These are phyloP conservation scores for Talaromyces ruber DNA, from an alignment of 495 filamentous ascomycete genomes.

Conservation along the genomic window DNA sequence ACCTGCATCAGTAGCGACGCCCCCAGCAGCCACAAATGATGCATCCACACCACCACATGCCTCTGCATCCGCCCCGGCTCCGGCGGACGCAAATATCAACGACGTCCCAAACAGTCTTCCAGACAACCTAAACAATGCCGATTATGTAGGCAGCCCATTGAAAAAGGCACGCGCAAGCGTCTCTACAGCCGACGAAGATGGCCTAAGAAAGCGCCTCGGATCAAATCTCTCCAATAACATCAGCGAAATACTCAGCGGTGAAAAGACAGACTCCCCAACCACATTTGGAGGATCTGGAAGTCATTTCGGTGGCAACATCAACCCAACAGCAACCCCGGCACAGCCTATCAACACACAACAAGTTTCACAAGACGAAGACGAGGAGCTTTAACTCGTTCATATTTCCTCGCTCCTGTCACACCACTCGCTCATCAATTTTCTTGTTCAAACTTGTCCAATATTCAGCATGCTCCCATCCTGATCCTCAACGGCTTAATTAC, in stretches of 20 bases:
- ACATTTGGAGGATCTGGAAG: neutral
- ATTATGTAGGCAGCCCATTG: constrained; percentile 64
- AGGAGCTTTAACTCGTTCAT: neutral
- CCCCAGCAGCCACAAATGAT: constrained; percentile 23
- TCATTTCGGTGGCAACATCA: constrained; percentile 3
- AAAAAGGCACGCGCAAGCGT: constrained; percentile 77
- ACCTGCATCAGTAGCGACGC: constrained; percentile 30
- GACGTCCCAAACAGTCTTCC: constrained; percentile 20
- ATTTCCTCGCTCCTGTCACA: neutral
- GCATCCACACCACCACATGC: constrained; percentile 33
- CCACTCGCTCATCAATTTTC: neutral
- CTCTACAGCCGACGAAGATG: constrained; percentile 49
- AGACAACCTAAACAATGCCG: constrained; percentile 30
- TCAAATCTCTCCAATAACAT: constrained; percentile 30
- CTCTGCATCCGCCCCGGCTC: constrained; percentile 5
- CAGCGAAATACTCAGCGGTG: constrained; percentile 22
- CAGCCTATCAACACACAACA: neutral
- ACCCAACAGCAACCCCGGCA: neutral
- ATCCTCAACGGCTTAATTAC: neutral
- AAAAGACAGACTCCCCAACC: neutral
- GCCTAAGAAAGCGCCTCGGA: constrained; percentile 38
- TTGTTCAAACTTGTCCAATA: neutral
- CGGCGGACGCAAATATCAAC: constrained; percentile 12
- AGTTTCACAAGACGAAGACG: neutral
- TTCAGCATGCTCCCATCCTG: neutral